A percentile compares a stretch with the other conserved stretches of the same genome.
Evolutionary conservation across 2,329 filamentous ascomycete genomes (phyloP).

Genomic region (Rutstroemia sp.): DNA sequence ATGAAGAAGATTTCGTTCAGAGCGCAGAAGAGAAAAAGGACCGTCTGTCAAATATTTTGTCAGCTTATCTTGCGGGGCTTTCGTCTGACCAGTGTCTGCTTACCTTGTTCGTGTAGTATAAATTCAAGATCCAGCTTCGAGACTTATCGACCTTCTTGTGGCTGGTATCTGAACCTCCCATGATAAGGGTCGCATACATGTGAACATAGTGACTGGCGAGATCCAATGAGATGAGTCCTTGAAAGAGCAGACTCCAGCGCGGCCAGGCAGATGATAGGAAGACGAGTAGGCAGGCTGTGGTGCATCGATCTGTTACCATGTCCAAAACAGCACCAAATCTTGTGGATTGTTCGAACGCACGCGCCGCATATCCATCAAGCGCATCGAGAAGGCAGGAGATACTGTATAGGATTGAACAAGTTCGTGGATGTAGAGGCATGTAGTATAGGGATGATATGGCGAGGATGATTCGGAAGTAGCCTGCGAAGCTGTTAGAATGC

Average conservation of each 20-base stretch:
- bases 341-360: constrained; percentile 80
- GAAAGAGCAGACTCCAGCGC: constrained; percentile 88
- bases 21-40: constrained; percentile 84
- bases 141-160: constrained; percentile 92
- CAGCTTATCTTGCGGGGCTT: neutral
- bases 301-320: constrained; percentile 98
- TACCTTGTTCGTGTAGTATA: constrained; percentile 98
- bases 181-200: constrained; percentile 92
- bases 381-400: constrained; percentile 93
- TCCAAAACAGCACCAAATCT: constrained; percentile 94
- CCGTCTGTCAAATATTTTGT: constrained; percentile 48
- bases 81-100: constrained; percentile 25
- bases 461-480: constrained; percentile 70
- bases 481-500: constrained; percentile 36
- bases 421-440: constrained; percentile 97
- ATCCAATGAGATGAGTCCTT: constrained; percentile 85
- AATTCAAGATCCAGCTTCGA: constrained; percentile 80
- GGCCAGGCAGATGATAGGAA: constrained; percentile 94
- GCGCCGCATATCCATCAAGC: constrained; percentile 88
- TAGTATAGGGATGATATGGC: constrained; percentile 93
- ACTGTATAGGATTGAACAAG: constrained; percentile 85
- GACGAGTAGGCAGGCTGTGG: constrained; percentile 87
- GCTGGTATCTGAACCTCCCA: constrained; percentile 70
- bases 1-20: constrained; percentile 98
- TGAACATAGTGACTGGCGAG: constrained; percentile 97